Conservation (phyloP, 2,329 filamentous ascomycete genomes). For the Diaporthe velutina region DNA sequence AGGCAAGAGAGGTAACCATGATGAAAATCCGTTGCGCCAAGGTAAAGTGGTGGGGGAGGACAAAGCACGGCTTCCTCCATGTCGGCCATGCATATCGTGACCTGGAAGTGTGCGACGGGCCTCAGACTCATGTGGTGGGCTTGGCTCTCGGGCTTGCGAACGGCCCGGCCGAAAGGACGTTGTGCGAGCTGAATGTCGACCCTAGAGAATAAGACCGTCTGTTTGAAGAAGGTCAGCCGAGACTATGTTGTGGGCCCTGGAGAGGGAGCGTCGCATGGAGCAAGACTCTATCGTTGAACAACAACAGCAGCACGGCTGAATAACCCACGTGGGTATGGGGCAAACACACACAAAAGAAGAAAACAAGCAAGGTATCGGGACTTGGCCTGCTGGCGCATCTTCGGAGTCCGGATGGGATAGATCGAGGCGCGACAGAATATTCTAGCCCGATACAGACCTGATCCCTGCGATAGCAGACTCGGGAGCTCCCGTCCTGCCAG, state of each 20-base stretch:
- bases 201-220: neutral
- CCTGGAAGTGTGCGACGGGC: neutral
- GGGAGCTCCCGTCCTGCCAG: slow-evolving; percentile 19
- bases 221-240: neutral
- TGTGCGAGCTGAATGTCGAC: neutral
- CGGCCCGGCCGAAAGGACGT: neutral
- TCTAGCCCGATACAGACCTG: slow-evolving; percentile 8
- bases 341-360: neutral
- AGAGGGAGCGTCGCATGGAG: neutral
- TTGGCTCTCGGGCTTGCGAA: neutral
- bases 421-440: neutral
- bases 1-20: neutral
- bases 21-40: slow-evolving; percentile 2
- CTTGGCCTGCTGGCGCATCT: slow-evolving; percentile 9
- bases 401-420: slow-evolving; percentile 23
- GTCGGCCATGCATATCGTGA: neutral
- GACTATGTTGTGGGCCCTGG: neutral
- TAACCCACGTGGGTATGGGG: neutral
- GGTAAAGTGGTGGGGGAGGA: slow-evolving; percentile 7
- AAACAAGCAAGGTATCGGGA: slow-evolving; percentile 5
- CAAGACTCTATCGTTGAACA: neutral
- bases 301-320: neutral
- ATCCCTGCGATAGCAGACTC: neutral
- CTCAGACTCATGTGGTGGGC: neutral
- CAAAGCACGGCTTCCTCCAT: neutral